Conservation (phyloP, 305 asterid genomes). For the Solanum hybrid region DNA sequence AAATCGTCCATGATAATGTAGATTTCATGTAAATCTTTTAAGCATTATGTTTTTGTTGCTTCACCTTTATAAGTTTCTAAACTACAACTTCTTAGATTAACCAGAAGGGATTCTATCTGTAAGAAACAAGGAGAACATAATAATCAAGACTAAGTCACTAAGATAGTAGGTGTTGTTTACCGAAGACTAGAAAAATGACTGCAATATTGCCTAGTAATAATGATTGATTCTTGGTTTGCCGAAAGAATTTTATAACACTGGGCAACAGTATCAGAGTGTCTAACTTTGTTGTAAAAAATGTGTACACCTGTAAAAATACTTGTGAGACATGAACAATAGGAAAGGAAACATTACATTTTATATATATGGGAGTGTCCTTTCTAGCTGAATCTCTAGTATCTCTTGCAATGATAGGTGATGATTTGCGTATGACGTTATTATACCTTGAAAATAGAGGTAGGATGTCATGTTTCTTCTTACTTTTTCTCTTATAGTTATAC, state of each 20-base stretch:
- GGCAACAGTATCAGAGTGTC: conserved; percentile 67
- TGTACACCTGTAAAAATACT: conserved; percentile 33
- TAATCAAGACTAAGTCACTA: conserved; percentile 20
- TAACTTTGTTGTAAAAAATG: conserved; percentile 67
- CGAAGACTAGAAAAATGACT: conserved; percentile 65
- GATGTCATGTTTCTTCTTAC: not conserved
- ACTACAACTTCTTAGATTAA: no score
- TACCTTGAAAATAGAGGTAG: conserved; percentile 44
- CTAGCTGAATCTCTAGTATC: conserved; percentile 84
- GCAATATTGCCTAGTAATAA: conserved; percentile 61
- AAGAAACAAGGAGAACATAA: conserved; percentile 47
- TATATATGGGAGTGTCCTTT: not conserved
- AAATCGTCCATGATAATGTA: no score
- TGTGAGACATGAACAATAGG: not conserved
- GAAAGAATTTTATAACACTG: conserved; percentile 48
- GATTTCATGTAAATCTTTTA: not conserved
- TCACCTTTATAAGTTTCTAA: no score
- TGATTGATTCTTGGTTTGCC: conserved; percentile 33
- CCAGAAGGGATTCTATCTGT: conserved; percentile 20
- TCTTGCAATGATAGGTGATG: conserved; percentile 93
- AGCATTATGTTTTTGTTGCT: not conserved
- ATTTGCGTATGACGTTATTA: conserved; percentile 57
- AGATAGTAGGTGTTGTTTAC: conserved; percentile 26
- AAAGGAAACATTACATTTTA: not conserved
- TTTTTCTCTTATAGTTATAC: not conserved